A percentile compares a stretch with the other conserved stretches of the same genome.
These are phyloP conservation scores for Myriosclerotinia scirpicola DNA, from an alignment of 2,329 filamentous ascomycete genomes.

Conservation along the genomic window DNA sequence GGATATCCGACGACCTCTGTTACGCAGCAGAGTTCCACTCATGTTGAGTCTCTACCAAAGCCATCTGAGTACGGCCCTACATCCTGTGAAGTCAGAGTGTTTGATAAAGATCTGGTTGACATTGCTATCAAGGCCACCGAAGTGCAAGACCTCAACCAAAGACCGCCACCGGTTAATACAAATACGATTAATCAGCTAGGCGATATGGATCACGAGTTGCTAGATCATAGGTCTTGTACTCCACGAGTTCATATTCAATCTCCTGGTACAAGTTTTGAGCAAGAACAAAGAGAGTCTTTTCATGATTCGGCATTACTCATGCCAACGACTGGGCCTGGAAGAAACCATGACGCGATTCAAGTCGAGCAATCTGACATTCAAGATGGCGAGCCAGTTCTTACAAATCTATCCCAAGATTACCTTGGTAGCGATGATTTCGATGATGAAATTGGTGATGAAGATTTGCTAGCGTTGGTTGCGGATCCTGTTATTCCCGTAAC, in stretches of 20 bases:
- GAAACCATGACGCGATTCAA: conserved; percentile 9
- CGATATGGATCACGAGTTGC: background rate
- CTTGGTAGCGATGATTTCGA: conserved; percentile 30
- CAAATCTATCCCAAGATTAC: conserved; percentile 1
- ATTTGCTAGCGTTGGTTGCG: conserved; percentile 31
- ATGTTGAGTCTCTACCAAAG: background rate
- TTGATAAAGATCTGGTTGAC: background rate
- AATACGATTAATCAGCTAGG: background rate
- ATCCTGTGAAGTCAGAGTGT: conserved; percentile 24
- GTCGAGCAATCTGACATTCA: conserved; percentile 24
- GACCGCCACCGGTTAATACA: background rate
- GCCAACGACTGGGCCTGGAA: background rate
- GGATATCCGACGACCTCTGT: background rate
- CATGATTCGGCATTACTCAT: background rate
- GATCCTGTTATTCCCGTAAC: conserved; percentile 19
- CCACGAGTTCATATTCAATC: background rate
- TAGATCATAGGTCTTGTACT: background rate
- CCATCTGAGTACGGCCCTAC: conserved; percentile 13
- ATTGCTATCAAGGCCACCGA: background rate
- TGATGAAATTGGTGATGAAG: conserved; percentile 34
- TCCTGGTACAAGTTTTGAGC: background rate
- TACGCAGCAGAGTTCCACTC: background rate
- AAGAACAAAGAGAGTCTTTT: background rate
- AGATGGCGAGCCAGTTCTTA: background rate
- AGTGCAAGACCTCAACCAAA: background rate